These are phyloP conservation scores for Allantophomopsis cytisporea DNA, from an alignment of 2,329 filamentous ascomycete genomes.

Conservation along the genomic window DNA sequence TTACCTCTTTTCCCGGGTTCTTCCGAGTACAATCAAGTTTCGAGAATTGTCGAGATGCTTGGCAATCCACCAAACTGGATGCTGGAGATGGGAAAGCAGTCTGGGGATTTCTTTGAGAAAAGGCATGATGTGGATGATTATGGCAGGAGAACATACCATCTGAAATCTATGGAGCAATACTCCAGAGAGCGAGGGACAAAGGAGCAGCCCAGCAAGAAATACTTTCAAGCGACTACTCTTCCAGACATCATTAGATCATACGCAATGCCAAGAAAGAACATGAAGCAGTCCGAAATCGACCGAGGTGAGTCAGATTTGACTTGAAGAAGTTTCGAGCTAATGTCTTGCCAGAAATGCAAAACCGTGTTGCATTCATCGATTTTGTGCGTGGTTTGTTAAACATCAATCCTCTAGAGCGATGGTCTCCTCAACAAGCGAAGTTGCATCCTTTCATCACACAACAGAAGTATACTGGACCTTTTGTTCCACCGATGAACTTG, in stretches of 20 bases:
- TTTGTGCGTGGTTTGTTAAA: conserved; percentile 88
- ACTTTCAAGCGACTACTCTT: conserved; percentile 87
- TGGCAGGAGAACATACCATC: conserved; percentile 74
- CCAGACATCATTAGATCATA: conserved; percentile 97
- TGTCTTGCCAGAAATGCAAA: conserved; percentile 74
- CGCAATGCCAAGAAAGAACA: conserved; percentile 96
- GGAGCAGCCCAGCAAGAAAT: conserved; percentile 98
- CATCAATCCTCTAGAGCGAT: conserved; percentile 90
- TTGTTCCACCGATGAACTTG: conserved; percentile 93
- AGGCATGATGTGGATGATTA: conserved; percentile 71
- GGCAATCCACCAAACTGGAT: conserved; percentile 96
- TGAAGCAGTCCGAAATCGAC: conserved; percentile 95
- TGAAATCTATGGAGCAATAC: conserved; percentile 98
- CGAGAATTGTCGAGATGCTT: conserved; percentile 94
- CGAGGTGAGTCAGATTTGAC: conserved; percentile 50
- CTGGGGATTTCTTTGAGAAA: conserved; percentile 95
- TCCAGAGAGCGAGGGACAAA: conserved; percentile 91
- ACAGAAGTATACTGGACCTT: conserved; percentile 90
- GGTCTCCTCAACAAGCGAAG: conserved; percentile 96
- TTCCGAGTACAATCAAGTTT: conserved; percentile 97
- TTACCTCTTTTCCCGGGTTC: conserved; percentile 91
- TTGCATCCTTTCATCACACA: conserved; percentile 97
- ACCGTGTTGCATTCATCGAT: conserved; percentile 93
- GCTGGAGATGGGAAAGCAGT: conserved; percentile 97
- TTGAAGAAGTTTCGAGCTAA: too few species aligned